Base-by-base conservation (phyloP, 2,329 filamentous ascomycete species). In the Colletotrichum sp. region DNA sequence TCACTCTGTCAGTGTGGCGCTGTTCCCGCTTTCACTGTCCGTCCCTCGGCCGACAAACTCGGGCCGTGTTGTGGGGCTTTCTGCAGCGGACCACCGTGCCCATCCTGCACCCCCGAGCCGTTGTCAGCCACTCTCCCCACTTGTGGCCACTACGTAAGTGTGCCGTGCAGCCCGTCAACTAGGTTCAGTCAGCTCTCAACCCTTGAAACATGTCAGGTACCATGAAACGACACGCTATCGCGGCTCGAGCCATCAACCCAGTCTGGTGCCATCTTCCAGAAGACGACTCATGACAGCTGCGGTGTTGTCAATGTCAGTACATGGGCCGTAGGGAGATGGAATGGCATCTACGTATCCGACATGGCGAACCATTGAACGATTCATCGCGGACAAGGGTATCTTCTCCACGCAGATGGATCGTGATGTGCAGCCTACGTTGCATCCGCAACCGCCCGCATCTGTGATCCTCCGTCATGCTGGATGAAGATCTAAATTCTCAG, bases 161-260 rank as follows among this genome's bases (percentile, higher is more conserved):
- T 52, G 44, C 44, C 44, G 44, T 52, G 44, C 44, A 52, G 39
- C 44, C 63, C 55, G 70, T 30, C 59, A 39, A 68, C 70, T 62
- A 48, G 68, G 64, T 65, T 69, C 64, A 34, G 57, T 36, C 63
- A 57, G 52, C 69, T 34, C 26, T 9, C 26, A 48, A 68, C 55
- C 71, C 59, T 76, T 74, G 74, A 76, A 76, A 76, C 74, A 74
- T 69, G 70, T 73, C 70, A 73, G 48, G 22, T 73, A 60, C 64
- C 69, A 57, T 74, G 74, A 76, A 74, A 74, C 70, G 15, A 39
- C 32, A 52, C 64, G 34, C 34, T 39, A 48, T 48, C 59, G 59
- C 62, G 48, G 70, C 70, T 74, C 59, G 59, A 65, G 70, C 70
- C 22, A 18, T 36, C 55, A 59, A 6, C 44, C 39, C 32, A 28